Percentiles rank a stretch among this genome's conserved stretches.
phyloP scores from a whole-genome alignment of 768 basidiomycete species.

The Tricholoma sp. region DNA sequence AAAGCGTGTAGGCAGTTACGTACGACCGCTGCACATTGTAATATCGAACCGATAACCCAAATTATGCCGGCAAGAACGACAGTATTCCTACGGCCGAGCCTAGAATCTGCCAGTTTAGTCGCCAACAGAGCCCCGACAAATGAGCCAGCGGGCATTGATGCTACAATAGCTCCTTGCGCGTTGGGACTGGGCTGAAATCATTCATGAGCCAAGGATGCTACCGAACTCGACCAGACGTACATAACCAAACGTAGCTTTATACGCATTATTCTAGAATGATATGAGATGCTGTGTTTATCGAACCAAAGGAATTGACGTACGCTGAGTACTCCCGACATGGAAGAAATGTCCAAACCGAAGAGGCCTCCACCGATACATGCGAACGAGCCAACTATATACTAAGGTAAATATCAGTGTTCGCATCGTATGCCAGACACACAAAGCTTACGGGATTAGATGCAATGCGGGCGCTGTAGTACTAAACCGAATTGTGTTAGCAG shows the following conservation, averaged over 20 bases:
- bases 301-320: constrained; percentile 24
- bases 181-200: constrained; percentile 39
- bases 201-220: neutral
- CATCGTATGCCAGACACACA: neutral
- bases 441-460: constrained; percentile 49
- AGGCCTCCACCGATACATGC: constrained; percentile 79
- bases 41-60: constrained; percentile 67
- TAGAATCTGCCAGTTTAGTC: constrained; percentile 52
- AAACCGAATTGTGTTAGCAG: neutral
- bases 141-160: constrained; percentile 74
- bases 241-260: constrained; percentile 29
- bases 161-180: constrained; percentile 71
- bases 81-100: constrained; percentile 59
- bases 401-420: neutral
- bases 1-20: constrained; percentile 6
- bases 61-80: constrained; percentile 63
- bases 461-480: constrained; percentile 57
- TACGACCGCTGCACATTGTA: constrained; percentile 60
- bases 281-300: neutral
- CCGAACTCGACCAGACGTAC: constrained; percentile 18
- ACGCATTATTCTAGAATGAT: constrained; percentile 30
- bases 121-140: constrained; percentile 62
- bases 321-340: constrained; percentile 72
- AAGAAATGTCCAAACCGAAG: constrained; percentile 78
- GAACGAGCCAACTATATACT: constrained; percentile 78